Percentiles rank a stretch among this genome's conserved stretches.
Conservation (phyloP, 768 basidiomycete genomes). For the Hortiboletus campestris region DNA sequence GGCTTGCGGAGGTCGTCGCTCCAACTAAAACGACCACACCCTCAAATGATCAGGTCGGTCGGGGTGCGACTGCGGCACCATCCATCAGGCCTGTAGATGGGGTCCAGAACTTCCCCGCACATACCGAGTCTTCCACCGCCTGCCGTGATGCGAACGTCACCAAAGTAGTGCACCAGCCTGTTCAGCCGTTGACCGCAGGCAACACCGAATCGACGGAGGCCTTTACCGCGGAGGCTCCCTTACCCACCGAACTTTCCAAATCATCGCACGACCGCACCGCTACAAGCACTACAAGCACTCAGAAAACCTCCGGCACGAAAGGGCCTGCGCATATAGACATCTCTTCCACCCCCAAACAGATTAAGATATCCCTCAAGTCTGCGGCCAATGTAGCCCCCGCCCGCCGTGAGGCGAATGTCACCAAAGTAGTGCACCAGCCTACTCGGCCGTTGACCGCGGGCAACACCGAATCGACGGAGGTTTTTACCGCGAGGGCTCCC, state of each 20-base stretch:
- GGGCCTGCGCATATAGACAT: constrained; percentile 20
- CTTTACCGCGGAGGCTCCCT: background rate
- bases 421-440: background rate
- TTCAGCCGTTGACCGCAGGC: background rate
- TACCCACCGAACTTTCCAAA: background rate
- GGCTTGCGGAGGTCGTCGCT: constrained; percentile 26
- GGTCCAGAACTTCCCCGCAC: background rate
- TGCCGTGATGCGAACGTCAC: background rate
- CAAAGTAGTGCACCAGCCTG: background rate
- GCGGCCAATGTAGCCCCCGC: background rate
- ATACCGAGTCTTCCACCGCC: background rate
- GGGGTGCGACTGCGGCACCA: background rate
- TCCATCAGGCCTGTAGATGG: background rate
- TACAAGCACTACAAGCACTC: background rate
- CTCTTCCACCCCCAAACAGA: constrained; percentile 14
- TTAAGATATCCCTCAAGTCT: constrained; percentile 1
- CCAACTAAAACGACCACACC: background rate
- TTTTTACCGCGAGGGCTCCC: background rate
- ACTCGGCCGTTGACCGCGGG: background rate
- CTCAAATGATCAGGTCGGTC: too few species aligned
- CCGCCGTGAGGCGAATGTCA: too few species aligned
- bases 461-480: background rate
- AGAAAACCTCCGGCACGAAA: constrained; percentile 10
- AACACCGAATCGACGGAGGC: background rate
- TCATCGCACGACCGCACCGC: background rate